Conservation (phyloP, 2,329 filamentous ascomycete species). For the Gaeumannomyces sp. region DNA sequence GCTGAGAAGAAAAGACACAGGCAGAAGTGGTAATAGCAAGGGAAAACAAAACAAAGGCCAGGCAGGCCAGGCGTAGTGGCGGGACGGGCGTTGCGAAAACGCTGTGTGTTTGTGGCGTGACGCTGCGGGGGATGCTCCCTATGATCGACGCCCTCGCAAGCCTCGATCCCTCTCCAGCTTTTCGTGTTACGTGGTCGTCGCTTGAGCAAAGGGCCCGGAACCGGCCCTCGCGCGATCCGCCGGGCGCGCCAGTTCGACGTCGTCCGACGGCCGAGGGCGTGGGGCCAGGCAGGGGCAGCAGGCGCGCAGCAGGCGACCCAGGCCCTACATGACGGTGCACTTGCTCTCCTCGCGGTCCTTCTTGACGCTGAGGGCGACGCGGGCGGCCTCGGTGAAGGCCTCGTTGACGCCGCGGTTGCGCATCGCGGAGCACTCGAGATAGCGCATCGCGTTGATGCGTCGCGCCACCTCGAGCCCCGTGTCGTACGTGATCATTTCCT, state of each 20-base stretch:
- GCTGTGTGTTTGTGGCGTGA: neutral
- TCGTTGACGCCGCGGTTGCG: constrained; percentile 97
- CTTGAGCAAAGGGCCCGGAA: too few relatives aligned
- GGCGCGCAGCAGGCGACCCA: neutral
- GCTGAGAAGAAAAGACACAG: neutral
- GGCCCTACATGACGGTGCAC: constrained; percentile 52
- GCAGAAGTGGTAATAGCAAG: too few relatives aligned
- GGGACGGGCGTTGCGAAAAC: neutral
- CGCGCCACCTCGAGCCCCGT: constrained; percentile 86
- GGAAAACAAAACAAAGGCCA: neutral
- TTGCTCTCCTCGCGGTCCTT: constrained; percentile 57
- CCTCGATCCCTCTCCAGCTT: neutral
- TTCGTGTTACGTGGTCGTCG: neutral
- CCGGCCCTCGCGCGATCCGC: neutral
- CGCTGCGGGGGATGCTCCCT: neutral
- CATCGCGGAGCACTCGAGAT: constrained; percentile 98
- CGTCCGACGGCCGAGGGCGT: neutral
- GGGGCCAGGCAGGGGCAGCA: neutral
- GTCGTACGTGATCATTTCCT: constrained; percentile 79
- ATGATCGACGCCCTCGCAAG: neutral
- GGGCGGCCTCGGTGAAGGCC: constrained; percentile 94
- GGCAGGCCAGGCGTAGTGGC: neutral
- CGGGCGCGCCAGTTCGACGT: neutral
- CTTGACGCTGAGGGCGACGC: constrained; percentile 76
- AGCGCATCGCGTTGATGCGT: constrained; percentile 85